Percentiles rank a stretch among this genome's conserved stretches.
Conservation (phyloP, 345 rosid species). For the Bruguiera gymnorhiza region DNA sequence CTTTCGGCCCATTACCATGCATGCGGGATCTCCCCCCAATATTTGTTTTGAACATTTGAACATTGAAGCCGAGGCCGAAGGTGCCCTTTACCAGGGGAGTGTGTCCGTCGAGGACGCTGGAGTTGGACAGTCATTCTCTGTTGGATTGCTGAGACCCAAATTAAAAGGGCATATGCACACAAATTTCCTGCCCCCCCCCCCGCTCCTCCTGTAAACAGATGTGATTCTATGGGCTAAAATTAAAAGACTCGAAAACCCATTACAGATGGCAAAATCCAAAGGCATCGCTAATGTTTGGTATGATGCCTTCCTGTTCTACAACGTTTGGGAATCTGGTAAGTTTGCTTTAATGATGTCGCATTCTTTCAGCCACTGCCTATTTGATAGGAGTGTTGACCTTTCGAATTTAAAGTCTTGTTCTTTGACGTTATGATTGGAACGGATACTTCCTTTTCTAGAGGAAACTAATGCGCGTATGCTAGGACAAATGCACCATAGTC, state of each 20-base stretch:
- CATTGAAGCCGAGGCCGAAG: too few relatives aligned
- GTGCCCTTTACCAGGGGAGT: too few relatives aligned
- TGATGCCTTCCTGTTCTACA: background rate
- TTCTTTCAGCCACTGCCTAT: too few relatives aligned
- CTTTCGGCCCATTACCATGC: slow-evolving; percentile 14
- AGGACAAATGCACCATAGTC: slow-evolving; percentile 8
- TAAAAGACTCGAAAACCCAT: background rate
- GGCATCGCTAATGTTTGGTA: background rate
- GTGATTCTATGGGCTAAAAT: slow-evolving; percentile 2
- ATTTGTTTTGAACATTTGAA: background rate
- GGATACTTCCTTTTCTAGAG: background rate
- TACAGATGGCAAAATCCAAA: background rate
- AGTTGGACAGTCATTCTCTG: too few relatives aligned
- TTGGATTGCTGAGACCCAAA: too few relatives aligned
- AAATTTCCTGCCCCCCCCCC: too few relatives aligned
- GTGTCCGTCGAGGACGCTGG: too few relatives aligned
- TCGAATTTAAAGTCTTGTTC: background rate
- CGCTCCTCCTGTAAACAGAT: too few relatives aligned
- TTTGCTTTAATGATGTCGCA: background rate
- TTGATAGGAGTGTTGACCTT: too few relatives aligned
- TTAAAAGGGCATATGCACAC: too few relatives aligned
- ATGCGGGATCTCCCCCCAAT: background rate
- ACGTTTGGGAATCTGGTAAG: background rate
- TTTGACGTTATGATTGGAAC: slow-evolving; percentile 1
- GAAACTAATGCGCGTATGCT: slow-evolving; percentile 8